Percentiles rank a stretch among this genome's conserved stretches.
These are phyloP conservation scores for Phytophthora kernoviae DNA, from an alignment of 352 stramenopile species.

Conservation along the genomic window DNA sequence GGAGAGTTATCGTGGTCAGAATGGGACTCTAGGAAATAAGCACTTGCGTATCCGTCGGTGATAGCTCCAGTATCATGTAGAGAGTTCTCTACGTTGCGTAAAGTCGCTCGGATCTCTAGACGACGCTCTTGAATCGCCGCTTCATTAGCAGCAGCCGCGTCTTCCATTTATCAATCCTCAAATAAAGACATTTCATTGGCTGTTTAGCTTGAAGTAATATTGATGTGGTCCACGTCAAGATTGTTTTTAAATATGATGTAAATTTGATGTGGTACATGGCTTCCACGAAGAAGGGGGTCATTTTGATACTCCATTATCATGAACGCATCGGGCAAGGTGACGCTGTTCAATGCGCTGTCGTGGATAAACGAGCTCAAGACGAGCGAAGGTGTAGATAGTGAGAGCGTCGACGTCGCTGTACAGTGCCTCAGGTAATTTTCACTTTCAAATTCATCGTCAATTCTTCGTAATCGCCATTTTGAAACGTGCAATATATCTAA, in stretches of 20 bases:
- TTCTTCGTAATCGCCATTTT: too few relatives aligned
- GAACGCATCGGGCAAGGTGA: slow-evolving; percentile 45
- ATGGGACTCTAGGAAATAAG: slow-evolving; percentile 55
- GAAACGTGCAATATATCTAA: slow-evolving; percentile 19
- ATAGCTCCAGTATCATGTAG: slow-evolving; percentile 54
- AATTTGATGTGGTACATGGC: slow-evolving; percentile 8
- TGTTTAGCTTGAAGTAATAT: not conserved
- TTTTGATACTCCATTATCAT: slow-evolving; percentile 27
- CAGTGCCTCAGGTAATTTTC: slow-evolving; percentile 53
- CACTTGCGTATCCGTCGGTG: slow-evolving; percentile 53
- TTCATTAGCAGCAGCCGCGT: slow-evolving; percentile 30
- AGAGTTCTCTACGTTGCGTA: slow-evolving; percentile 45
- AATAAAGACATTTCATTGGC: slow-evolving; percentile 21
- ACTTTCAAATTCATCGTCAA: slow-evolving; percentile 26
- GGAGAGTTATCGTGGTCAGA: slow-evolving; percentile 21
- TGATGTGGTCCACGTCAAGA: too few relatives aligned
- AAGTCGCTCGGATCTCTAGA: slow-evolving; percentile 39
- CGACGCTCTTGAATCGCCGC: slow-evolving; percentile 42
- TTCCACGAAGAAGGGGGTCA: slow-evolving; percentile 12
- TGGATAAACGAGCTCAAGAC: slow-evolving; percentile 76
- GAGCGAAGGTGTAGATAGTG: slow-evolving; percentile 48
- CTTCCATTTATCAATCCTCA: slow-evolving; percentile 11
- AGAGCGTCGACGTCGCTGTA: slow-evolving; percentile 73
- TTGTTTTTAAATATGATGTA: too few relatives aligned
- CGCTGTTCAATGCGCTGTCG: slow-evolving; percentile 77